Base-by-base conservation (phyloP, 352 stramenopile genomes). In the Pythium vanterpoolii region DNA sequence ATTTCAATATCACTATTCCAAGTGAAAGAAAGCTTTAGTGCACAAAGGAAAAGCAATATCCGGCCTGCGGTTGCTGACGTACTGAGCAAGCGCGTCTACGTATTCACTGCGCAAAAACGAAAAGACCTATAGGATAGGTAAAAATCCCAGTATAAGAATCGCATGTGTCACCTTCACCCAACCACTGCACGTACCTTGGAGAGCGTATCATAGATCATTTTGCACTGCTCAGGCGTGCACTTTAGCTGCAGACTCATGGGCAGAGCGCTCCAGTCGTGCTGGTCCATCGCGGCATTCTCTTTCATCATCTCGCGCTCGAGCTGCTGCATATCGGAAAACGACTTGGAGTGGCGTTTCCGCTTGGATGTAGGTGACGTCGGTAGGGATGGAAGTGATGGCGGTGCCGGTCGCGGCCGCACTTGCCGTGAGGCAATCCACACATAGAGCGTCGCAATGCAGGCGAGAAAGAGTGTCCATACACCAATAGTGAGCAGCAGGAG, bases 341-440 rank as follows among this genome's bases (percentile, higher is more conserved):
- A 90, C 47, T 81, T 83, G 16, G 80, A 90, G 56, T 83, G 76
- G 33, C 85, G 83, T 34, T 81, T 81, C 4, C 83, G 76, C 64
- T 90, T 93, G 42, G 79, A 87, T n/a, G 71, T 88, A 0, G 81
- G 81, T 27, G 81, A 91, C 23, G 80, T 74, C 33, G 82, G 80
- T 28, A 68, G 45, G 52, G 76, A 73, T 18, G 69, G 52, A 13
- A 61, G 45, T 40, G 72, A 66, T 2, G 66, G 52, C n/a, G 69
- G 58, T 31, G 59, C 60, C 52, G 78, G 79, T 1, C 82, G 76
- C 16, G 84, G 82, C 1, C 84, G 79, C 45, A 91, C 82, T 55
- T 91, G 84, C 11, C 84, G 78, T 21, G 83, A 93, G 24, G 83
- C 79, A 28, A 95, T 80, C 86, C 86, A 95, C 23, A 90, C 54